A percentile compares a stretch with the other conserved stretches of the same genome.
Conservation (phyloP, 2,329 filamentous ascomycete genomes). For the Fusarium protoensiforme region DNA sequence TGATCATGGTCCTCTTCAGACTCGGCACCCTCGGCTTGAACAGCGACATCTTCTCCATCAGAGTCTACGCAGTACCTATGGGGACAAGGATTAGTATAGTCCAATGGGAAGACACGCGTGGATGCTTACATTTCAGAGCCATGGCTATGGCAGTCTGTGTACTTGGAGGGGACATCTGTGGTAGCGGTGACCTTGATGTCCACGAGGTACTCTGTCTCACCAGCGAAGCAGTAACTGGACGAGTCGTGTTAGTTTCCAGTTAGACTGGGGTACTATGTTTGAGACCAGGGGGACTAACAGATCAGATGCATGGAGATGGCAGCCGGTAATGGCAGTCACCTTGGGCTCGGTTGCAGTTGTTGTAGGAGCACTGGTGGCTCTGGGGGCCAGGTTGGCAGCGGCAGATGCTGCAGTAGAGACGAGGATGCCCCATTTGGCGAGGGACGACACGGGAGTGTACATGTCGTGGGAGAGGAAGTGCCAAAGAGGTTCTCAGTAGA, state of each 20-base stretch:
- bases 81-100: neutral
- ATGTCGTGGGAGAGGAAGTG: slow-evolving; percentile 13
- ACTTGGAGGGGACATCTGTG: slow-evolving; percentile 66
- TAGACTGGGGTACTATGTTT: neutral
- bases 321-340: slow-evolving; percentile 53
- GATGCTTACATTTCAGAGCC: slow-evolving; percentile 63
- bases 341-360: slow-evolving; percentile 33
- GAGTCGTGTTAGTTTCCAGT: neutral
- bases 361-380: slow-evolving; percentile 47
- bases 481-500: neutral
- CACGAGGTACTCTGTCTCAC: slow-evolving; percentile 55
- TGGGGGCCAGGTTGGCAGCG: slow-evolving; percentile 39
- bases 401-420: slow-evolving; percentile 24
- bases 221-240: slow-evolving; percentile 57
- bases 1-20: slow-evolving; percentile 30
- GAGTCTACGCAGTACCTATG: slow-evolving; percentile 70
- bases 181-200: slow-evolving; percentile 63
- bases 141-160: slow-evolving; percentile 74
- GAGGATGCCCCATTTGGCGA: slow-evolving; percentile 30
- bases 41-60: slow-evolving; percentile 69
- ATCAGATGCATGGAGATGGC: slow-evolving; percentile 54
- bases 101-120: neutral
- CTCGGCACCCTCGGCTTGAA: slow-evolving; percentile 54
- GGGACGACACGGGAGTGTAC: slow-evolving; percentile 24
- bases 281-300: slow-evolving; percentile 47